Evolutionary conservation across 2,329 filamentous ascomycete species (phyloP).

Genomic region (Fusarium nelsonii): DNA sequence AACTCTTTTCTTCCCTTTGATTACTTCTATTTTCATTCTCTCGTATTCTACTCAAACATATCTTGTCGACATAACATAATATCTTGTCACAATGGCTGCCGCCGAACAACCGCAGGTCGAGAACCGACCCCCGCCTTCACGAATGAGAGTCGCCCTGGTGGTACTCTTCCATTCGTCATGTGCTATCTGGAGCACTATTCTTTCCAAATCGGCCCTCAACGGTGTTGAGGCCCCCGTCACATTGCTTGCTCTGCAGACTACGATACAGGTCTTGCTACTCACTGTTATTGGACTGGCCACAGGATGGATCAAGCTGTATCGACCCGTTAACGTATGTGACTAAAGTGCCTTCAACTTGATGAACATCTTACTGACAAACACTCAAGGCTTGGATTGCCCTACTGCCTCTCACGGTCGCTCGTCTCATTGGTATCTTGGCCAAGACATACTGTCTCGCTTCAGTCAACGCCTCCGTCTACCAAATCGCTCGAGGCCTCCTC

Average conservation of each 20-base stretch:
- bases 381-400: slow-evolving; percentile 43
- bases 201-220: slow-evolving; percentile 47
- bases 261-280: slow-evolving; percentile 43
- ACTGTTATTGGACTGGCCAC: slow-evolving; percentile 42
- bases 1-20: neutral
- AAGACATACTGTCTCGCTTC: slow-evolving; percentile 49
- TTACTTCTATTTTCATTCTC: neutral
- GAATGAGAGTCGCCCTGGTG: slow-evolving; percentile 42
- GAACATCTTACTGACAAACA: neutral
- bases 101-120: slow-evolving; percentile 36
- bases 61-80: slow-evolving; percentile 21
- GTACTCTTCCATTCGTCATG: slow-evolving; percentile 47
- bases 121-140: slow-evolving; percentile 34
- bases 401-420: slow-evolving; percentile 45
- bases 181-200: slow-evolving; percentile 47
- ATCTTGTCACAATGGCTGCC: slow-evolving; percentile 35
- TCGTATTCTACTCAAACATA: neutral
- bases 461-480: slow-evolving; percentile 47
- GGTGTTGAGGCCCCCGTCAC: slow-evolving; percentile 47
- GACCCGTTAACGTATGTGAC: slow-evolving; percentile 39
- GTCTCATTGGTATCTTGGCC: slow-evolving; percentile 45
- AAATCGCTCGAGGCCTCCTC: slow-evolving; percentile 46
- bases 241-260: slow-evolving; percentile 45
- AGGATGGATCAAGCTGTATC: slow-evolving; percentile 44
- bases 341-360: neutral